phyloP scores from a whole-genome alignment of 495 filamentous ascomycete species.

The Lepraria neglecta region DNA sequence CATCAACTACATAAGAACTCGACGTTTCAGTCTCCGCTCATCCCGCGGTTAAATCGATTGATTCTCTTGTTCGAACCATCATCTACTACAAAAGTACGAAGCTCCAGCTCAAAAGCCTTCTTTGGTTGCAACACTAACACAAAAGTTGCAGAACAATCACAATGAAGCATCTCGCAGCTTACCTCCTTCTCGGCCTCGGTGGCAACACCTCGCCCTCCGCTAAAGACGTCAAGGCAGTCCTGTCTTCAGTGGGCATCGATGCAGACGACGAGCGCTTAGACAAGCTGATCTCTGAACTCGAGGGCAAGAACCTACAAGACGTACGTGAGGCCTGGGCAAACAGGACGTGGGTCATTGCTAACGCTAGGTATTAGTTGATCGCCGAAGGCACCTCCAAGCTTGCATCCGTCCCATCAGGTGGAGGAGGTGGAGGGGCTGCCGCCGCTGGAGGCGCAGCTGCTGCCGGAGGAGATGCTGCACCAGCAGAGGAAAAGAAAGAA shows the following conservation, averaged over 20 bases:
- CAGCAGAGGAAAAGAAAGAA: constrained; percentile 66
- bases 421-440: constrained; percentile 62
- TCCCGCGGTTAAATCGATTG: constrained; percentile 91
- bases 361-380: constrained; percentile 62
- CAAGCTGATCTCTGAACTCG: constrained; percentile 80
- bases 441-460: constrained; percentile 58
- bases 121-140: constrained; percentile 8
- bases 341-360: not conserved
- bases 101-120: not conserved
- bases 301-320: constrained; percentile 96
- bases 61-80: constrained; percentile 65
- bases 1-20: constrained; percentile 46
- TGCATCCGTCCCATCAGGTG: constrained; percentile 93
- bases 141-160: constrained; percentile 43
- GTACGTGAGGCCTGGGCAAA: constrained; percentile 43
- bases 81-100: constrained; percentile 11
- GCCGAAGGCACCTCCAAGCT: constrained; percentile 85
- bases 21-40: constrained; percentile 84
- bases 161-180: constrained; percentile 99
- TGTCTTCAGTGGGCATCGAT: constrained; percentile 92
- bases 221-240: constrained; percentile 81
- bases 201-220: constrained; percentile 88
- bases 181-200: constrained; percentile 90
- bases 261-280: constrained; percentile 81
- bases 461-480: constrained; percentile 60